phyloP scores from a whole-genome alignment of 1,284 basidiomycete species.

The Trichosporon inkin region DNA sequence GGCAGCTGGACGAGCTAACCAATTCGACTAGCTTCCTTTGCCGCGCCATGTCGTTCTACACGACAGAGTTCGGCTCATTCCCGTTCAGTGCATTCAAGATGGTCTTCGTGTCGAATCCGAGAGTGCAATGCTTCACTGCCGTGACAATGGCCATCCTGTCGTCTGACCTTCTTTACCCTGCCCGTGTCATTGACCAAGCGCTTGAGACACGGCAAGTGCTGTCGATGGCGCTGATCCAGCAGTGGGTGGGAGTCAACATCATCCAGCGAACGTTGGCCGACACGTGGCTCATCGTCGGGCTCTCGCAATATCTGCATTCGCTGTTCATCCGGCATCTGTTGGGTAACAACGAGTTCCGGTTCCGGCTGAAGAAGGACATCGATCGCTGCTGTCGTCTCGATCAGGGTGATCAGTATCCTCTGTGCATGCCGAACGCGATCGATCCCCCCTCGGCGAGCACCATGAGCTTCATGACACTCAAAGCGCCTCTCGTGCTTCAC shows the following conservation, averaged over 20 bases:
- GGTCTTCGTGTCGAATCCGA: slow-evolving; percentile 89
- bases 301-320: slow-evolving; percentile 85
- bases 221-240: slow-evolving; percentile 82
- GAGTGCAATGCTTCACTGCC: slow-evolving; percentile 71
- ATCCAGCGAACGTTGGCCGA: slow-evolving; percentile 92
- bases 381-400: slow-evolving; percentile 87
- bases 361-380: slow-evolving; percentile 93
- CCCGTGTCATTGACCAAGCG: slow-evolving; percentile 88
- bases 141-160: slow-evolving; percentile 79
- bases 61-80: slow-evolving; percentile 90
- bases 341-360: slow-evolving; percentile 97
- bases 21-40: slow-evolving; percentile 72
- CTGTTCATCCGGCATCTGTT: slow-evolving; percentile 81
- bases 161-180: slow-evolving; percentile 78
- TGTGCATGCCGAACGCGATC: slow-evolving; percentile 77
- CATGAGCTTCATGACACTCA: slow-evolving; percentile 87
- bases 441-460: slow-evolving; percentile 76
- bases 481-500: slow-evolving; percentile 89
- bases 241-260: slow-evolving; percentile 98
- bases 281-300: slow-evolving; percentile 90
- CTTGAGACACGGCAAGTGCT: slow-evolving; percentile 84
- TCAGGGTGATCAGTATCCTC: slow-evolving; percentile 82
- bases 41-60: slow-evolving; percentile 86
- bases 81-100: slow-evolving; percentile 93
- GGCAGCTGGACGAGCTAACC: slow-evolving; percentile 62